Base-by-base conservation (phyloP, 1,139 yeast genomes). In the Hyphopichia buzzinii region DNA sequence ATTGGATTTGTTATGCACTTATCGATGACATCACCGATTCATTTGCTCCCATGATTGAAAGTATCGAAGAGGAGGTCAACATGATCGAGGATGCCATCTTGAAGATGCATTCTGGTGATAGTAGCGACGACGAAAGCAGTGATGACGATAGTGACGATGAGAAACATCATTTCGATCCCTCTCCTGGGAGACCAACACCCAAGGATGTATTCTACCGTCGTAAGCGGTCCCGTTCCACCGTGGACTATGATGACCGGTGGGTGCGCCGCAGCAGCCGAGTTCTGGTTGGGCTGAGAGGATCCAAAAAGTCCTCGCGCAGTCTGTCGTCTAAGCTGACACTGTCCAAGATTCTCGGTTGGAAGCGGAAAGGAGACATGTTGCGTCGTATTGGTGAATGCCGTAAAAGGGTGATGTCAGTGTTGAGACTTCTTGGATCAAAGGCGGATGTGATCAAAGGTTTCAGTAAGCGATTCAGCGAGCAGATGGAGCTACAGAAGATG, bases 1-100 rank as follows among this genome's bases (percentile, higher is more conserved):
- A 92, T 59, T 92, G 98, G 98, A 84, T 92, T 34, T 92, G 96
- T 3, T 92, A 92, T 63, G 98, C 98, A 0, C 68, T 92, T 45
- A 89, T 92, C 53, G 98, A 92, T 66, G 97, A 92, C 57, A 88
- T 92, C 44, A 90, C 97, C 1, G 98, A 92, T 67, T 94, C 95
- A 0, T 92, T 88, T 70, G 97, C 95, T 0, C 98, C 98, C 1
- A 81, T 92, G 82, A 90, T 92, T 47, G 95, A 87, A 41, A 79
- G 92, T 32, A 88, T 92, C 36, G 97, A 92, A 55, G 87, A 83
- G 38, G 98, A 92, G 51, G 95, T 92, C 10, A 89, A 89, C 55
- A 74, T 80, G 12, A 92, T 92, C 41, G 98, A 92, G 51, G 97
- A 92, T 55, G 84, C 90, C 7, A 92, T 92, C 40, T 67, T 90